Percentiles rank a stretch among this genome's conserved stretches.
Conservation (phyloP, 306 rosid genomes). For the Quercus agrifolia region DNA sequence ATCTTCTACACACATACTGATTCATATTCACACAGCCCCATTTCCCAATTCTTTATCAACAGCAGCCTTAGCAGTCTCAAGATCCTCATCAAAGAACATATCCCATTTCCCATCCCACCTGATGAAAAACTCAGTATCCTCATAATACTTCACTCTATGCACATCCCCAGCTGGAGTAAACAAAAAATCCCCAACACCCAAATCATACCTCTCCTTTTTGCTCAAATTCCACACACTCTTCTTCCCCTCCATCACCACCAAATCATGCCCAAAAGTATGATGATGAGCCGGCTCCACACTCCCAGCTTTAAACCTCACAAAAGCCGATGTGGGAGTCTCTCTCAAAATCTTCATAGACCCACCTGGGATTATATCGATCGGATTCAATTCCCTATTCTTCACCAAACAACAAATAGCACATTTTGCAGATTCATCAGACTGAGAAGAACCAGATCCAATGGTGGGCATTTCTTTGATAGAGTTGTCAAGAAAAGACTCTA, state of each 20-base stretch:
- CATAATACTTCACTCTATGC: conserved; percentile 71
- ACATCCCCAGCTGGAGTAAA: conserved; percentile 80
- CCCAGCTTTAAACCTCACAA: conserved; percentile 75
- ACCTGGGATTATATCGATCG: conserved; percentile 73
- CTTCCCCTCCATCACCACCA: conserved; percentile 73
- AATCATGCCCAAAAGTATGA: conserved; percentile 85
- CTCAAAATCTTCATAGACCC: conserved; percentile 84
- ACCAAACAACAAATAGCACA: conserved; percentile 69
- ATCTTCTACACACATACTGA: no score
- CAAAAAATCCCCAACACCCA: conserved; percentile 66
- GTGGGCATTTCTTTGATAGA: conserved; percentile 67
- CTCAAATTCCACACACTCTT: conserved; percentile 88
- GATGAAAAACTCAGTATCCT: conserved; percentile 79
- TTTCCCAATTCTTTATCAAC: conserved; percentile 40
- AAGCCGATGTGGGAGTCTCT: conserved; percentile 78
- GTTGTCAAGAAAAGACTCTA: conserved; percentile 50
- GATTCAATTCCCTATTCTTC: conserved; percentile 56
- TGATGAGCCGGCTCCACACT: conserved; percentile 93
- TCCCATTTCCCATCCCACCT: conserved; percentile 98
- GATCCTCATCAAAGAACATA: conserved; percentile 83
- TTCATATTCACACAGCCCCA: neutral
- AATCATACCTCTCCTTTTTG: conserved; percentile 61
- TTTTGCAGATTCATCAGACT: neutral
- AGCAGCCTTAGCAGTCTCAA: conserved; percentile 44
- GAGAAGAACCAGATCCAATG: conserved; percentile 31